Base-by-base conservation (phyloP, 257 asterid genomes). In the Scutellaria baicalensis region DNA sequence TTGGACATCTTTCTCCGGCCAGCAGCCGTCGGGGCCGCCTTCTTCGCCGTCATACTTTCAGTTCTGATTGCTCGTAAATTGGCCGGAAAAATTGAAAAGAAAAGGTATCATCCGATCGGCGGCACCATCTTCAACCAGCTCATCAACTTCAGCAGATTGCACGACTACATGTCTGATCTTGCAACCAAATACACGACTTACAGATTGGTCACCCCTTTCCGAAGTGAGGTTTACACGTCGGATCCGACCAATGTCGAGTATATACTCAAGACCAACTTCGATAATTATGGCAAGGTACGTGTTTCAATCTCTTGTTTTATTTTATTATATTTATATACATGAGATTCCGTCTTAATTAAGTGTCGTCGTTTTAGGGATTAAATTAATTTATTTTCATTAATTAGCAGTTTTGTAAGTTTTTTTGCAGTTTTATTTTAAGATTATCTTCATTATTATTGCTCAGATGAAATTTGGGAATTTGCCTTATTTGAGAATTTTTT, bases 231-330 rank as follows among this genome's bases (percentile, higher is more conserved):
- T 61, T 88, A 86, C 47, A 88, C 93, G 3, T 78, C 89, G 1
- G 86, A 88, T 9, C 93, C 91, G 1, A 76, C 68, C 33, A 86
- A 81, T 33, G 86, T 88, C 10, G 91, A 90, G 81, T 87, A 85
- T 59, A 83, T 90, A 1, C 91, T 90, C 75, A 87, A 84, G 64
- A 81, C 95, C 8, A 90, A 90, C 74, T 88, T 90, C 69, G 72
- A 75, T 0, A 88, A 88, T 63, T 90, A 88, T 44, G 92, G 84
- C 61, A 86, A 80, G 93, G 97, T 90, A 47, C 6, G 0, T 27
- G 4, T 27, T 27, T 27, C 4, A 27, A 27, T 27, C 33, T 27
- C 33, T 4, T 27, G 2, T 27, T 27, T 27, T 27, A 27, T 27
- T 27, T 27, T 27, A 27, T 27, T 27, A 27, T 27, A 27, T 27